phyloP scores from a whole-genome alignment of 1,284 basidiomycete species.

The Cutaneotrichosporon curvatum region DNA sequence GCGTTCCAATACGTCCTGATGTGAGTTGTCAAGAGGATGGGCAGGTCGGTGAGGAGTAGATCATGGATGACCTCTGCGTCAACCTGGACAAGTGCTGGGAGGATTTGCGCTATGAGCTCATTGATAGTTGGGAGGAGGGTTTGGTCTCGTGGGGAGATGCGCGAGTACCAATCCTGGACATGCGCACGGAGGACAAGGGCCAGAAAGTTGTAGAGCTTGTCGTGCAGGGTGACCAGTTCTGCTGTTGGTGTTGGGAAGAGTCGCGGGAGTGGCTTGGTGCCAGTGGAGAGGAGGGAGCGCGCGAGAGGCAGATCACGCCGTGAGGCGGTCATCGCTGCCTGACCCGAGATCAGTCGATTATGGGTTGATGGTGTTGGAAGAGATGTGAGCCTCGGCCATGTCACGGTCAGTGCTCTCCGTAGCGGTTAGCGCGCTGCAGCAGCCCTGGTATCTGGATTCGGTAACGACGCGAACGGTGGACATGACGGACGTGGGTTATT shows the following conservation, averaged over 20 bases:
- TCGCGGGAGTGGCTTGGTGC: neutral
- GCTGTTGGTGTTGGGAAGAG: conserved; percentile 4
- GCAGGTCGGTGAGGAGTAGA: conserved; percentile 27
- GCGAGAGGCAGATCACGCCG: neutral
- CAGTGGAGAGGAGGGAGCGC: neutral
- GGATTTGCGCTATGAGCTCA: conserved; percentile 14
- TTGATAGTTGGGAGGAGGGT: conserved; percentile 13
- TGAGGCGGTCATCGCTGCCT: neutral
- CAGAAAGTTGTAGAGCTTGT: conserved; percentile 11
- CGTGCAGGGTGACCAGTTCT: conserved; percentile 8
- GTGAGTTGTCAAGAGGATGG: conserved; percentile 25
- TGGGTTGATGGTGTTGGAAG: no score
- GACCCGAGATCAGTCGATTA: no score
- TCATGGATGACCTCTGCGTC: conserved; percentile 11
- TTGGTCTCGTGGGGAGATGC: conserved; percentile 33
- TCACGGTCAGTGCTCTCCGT: no score
- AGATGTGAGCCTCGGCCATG: no score
- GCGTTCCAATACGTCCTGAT: conserved; percentile 23
- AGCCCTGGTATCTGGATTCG: no score
- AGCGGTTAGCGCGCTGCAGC: no score
- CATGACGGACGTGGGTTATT: no score
- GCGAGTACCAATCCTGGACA: conserved; percentile 35
- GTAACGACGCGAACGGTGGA: no score
- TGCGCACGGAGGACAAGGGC: conserved; percentile 26
- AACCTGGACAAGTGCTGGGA: conserved; percentile 19